Evolutionary conservation across 306 rosid species (phyloP).

Genomic region (Vigna trinervia): DNA sequence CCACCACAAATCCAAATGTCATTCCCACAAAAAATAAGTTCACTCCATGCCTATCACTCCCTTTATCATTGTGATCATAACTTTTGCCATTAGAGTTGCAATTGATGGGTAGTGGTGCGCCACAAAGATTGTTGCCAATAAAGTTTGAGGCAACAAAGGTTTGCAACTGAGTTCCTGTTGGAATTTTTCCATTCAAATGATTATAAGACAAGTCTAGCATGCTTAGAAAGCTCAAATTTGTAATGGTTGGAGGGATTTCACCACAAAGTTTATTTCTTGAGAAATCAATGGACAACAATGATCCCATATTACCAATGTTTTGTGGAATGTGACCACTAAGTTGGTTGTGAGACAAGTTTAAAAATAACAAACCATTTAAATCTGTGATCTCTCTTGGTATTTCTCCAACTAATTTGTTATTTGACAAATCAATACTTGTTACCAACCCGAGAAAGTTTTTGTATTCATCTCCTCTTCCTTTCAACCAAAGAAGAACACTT

Average conservation of each 20-base stretch:
- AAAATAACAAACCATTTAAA: neutral
- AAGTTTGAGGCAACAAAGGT: slow-evolving; percentile 42
- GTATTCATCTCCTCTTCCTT: neutral
- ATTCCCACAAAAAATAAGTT: slow-evolving; percentile 25
- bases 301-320: slow-evolving; percentile 34
- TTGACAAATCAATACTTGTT: neutral
- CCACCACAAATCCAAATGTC: slow-evolving; percentile 36
- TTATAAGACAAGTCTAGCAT: slow-evolving; percentile 48
- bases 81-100: neutral
- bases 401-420: neutral
- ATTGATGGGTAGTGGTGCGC: slow-evolving; percentile 27
- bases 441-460: neutral
- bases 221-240: slow-evolving; percentile 29
- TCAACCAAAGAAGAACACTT: neutral
- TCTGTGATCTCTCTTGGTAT: slow-evolving; percentile 7
- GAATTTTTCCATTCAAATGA: slow-evolving; percentile 40
- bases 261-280: slow-evolving; percentile 46
- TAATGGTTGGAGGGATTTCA: slow-evolving; percentile 44
- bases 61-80: neutral
- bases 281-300: slow-evolving; percentile 34
- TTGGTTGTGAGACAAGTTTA: slow-evolving; percentile 47
- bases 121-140: slow-evolving; percentile 36
- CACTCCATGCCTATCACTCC: neutral
- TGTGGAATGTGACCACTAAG: slow-evolving; percentile 41
- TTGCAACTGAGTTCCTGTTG: slow-evolving; percentile 46